Conservation (phyloP, 305 asterid genomes). For the Lippia alba region DNA sequence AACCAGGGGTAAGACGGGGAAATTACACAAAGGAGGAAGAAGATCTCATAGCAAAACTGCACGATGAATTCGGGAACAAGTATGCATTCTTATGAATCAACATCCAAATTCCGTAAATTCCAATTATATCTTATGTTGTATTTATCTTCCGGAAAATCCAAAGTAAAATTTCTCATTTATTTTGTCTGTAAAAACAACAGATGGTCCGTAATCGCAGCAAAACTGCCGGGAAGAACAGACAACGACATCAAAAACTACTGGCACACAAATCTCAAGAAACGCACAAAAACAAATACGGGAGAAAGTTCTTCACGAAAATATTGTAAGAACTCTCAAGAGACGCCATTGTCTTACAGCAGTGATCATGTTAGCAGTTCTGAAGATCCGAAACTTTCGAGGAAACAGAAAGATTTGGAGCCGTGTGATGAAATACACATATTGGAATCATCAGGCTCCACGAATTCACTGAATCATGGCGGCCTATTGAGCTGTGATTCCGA, state of each 20-base stretch:
- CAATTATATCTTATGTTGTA: neutral
- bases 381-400: neutral
- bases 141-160: neutral
- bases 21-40: slow-evolving; percentile 45
- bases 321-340: neutral
- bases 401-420: neutral
- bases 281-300: neutral
- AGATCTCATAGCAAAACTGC: slow-evolving; percentile 38
- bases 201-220: slow-evolving; percentile 61
- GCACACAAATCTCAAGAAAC: slow-evolving; percentile 53
- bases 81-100: slow-evolving; percentile 1
- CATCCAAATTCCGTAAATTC: neutral
- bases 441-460: slow-evolving; percentile 20
- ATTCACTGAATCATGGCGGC: neutral
- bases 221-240: slow-evolving; percentile 51
- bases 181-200: slow-evolving; percentile 31
- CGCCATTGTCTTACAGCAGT: neutral
- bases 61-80: slow-evolving; percentile 51
- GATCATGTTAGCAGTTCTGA: too few species aligned
- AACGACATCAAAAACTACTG: slow-evolving; percentile 63
- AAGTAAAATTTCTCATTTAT: neutral
- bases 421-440: neutral
- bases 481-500: slow-evolving; percentile 17
- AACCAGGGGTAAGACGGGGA: slow-evolving; percentile 51
- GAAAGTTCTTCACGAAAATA: neutral